Conservation (phyloP, 2,329 filamentous ascomycete species). For the Sporothrix curviconia region DNA sequence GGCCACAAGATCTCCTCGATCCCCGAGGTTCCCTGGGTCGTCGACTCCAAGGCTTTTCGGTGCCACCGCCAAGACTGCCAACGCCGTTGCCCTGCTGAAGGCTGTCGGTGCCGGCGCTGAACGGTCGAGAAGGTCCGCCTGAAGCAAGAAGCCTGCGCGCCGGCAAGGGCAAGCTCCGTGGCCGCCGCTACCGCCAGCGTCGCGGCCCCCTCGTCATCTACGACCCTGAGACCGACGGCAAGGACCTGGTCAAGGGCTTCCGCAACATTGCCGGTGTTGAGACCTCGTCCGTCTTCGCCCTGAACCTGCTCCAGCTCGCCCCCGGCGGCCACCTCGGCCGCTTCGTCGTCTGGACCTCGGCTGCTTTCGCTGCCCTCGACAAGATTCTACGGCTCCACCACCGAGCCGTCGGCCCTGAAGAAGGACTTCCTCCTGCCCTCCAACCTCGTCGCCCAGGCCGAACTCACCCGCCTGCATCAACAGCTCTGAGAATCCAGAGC, state of each 20-base stretch:
- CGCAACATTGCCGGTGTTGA: slow-evolving; percentile 99
- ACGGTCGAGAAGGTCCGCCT: slow-evolving; percentile 90
- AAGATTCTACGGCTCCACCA: slow-evolving; percentile 94
- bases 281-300: slow-evolving; percentile 84
- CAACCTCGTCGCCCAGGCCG: slow-evolving; percentile 87
- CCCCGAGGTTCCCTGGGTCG: slow-evolving; percentile 92
- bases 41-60: slow-evolving; percentile 88
- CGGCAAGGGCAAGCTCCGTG: slow-evolving; percentile 98
- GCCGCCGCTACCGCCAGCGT: slow-evolving; percentile 93
- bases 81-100: slow-evolving; percentile 80
- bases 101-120: slow-evolving; percentile 85
- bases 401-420: slow-evolving; percentile 84
- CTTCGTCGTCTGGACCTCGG: slow-evolving; percentile 98
- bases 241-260: slow-evolving; percentile 88
- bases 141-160: slow-evolving; percentile 95
- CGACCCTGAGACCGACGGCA: slow-evolving; percentile 91
- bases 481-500: slow-evolving; percentile 95
- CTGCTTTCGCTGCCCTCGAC: slow-evolving; percentile 94
- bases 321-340: slow-evolving; percentile 97
- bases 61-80: slow-evolving; percentile 80
- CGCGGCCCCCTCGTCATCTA: slow-evolving; percentile 97
- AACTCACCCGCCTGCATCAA: slow-evolving; percentile 98
- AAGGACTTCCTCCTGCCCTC: slow-evolving; percentile 97
- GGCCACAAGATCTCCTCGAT: slow-evolving; percentile 91
- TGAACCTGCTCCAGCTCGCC: slow-evolving; percentile 98